These are phyloP conservation scores for Linum tenue DNA, from an alignment of 345 rosid genomes.

Conservation along the genomic window DNA sequence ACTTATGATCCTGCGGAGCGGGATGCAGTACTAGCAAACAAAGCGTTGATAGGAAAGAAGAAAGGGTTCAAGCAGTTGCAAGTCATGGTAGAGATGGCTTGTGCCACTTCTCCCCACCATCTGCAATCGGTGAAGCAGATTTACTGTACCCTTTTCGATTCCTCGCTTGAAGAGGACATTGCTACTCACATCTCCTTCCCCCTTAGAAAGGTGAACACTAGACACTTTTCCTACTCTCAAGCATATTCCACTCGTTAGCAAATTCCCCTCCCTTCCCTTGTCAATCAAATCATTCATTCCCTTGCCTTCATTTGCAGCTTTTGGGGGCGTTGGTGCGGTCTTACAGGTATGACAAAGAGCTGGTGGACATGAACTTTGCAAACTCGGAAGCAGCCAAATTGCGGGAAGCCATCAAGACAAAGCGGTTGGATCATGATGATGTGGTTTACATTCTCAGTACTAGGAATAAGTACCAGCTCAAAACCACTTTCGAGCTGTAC, in stretches of 20 bases:
- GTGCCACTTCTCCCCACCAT: conserved; percentile 66
- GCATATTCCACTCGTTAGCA: not conserved
- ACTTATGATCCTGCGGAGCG: conserved; percentile 67
- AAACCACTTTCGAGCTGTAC: conserved; percentile 57
- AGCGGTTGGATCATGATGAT: conserved; percentile 56
- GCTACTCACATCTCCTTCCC: conserved; percentile 33
- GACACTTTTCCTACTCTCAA: not conserved
- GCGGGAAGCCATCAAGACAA: conserved; percentile 45
- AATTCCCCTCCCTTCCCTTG: no score
- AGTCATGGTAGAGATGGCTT: conserved; percentile 66
- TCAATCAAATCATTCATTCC: not conserved
- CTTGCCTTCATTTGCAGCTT: conserved; percentile 29
- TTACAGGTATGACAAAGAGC: conserved; percentile 63
- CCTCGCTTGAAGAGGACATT: conserved; percentile 78
- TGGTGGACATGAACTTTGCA: conserved; percentile 45
- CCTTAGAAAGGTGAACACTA: conserved; percentile 48
- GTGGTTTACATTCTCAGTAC: conserved; percentile 50
- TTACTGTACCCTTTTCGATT: conserved; percentile 53
- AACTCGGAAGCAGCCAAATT: conserved; percentile 51
- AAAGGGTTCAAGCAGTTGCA: conserved; percentile 37
- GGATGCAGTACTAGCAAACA: conserved; percentile 65
- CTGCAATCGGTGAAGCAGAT: conserved; percentile 61
- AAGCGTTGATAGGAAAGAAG: conserved; percentile 38
- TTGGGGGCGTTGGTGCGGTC: conserved; percentile 60
- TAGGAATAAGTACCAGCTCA: conserved; percentile 65